Conservation (phyloP, 202 grass and related monocot genomes). For the Alloteropsis angusta region DNA sequence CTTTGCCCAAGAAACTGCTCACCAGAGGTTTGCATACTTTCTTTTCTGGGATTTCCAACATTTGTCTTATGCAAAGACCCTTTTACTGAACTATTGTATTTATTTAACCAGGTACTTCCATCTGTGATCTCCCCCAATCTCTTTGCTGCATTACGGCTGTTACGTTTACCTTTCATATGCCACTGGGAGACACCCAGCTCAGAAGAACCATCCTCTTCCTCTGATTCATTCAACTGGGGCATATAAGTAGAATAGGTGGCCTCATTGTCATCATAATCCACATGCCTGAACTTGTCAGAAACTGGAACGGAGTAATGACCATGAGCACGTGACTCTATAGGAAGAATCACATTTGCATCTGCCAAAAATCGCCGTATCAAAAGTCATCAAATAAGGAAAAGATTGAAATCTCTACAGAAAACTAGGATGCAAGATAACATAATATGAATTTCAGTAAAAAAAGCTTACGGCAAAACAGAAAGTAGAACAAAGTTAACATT, state of each 20-base stretch:
- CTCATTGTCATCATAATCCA: slow-evolving; percentile 35
- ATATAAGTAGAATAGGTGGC: slow-evolving; percentile 31
- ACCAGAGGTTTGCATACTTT: slow-evolving; percentile 27
- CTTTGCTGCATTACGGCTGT: slow-evolving; percentile 57
- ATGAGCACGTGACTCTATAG: slow-evolving; percentile 20
- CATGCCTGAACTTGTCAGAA: slow-evolving; percentile 55
- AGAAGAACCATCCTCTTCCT: slow-evolving; percentile 57
- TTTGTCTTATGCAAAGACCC: slow-evolving; percentile 32
- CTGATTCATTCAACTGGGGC: slow-evolving; percentile 40
- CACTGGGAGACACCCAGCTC: slow-evolving; percentile 70
- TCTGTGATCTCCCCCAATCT: slow-evolving; percentile 34
- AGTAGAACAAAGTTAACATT: not conserved
- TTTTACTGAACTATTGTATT: slow-evolving; percentile 38
- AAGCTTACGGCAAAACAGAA: not conserved
- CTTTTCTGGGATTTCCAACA: slow-evolving; percentile 32
- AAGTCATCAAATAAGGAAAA: slow-evolving; percentile 25
- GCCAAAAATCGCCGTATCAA: slow-evolving; percentile 30
- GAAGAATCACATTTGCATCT: slow-evolving; percentile 55
- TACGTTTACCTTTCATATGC: slow-evolving; percentile 98
- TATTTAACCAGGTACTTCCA: slow-evolving; percentile 48
- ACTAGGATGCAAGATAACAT: slow-evolving; percentile 13
- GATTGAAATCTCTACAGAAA: not conserved
- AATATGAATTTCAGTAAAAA: not conserved
- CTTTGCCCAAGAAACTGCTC: slow-evolving; percentile 27
- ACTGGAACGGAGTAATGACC: slow-evolving; percentile 39